phyloP scores from a whole-genome alignment of 495 filamentous ascomycete species.

The Penicillium roqueforti region DNA sequence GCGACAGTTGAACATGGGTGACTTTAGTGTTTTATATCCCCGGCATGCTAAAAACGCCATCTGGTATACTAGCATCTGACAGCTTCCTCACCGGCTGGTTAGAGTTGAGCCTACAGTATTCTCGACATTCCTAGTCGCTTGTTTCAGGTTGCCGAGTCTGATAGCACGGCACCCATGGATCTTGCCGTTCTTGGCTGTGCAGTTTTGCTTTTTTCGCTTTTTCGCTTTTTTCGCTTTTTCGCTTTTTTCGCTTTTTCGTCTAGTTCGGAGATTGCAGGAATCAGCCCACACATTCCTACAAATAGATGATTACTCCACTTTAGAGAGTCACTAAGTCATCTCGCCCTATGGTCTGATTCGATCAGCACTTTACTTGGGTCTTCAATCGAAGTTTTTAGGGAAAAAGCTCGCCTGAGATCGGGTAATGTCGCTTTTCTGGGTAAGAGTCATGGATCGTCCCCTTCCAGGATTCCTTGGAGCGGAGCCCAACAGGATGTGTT shows the following conservation, averaged over 20 bases:
- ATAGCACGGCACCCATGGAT: neutral
- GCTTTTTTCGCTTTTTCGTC: neutral
- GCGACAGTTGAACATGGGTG: neutral
- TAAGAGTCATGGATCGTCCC: conserved; percentile 8
- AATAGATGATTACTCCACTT: conserved; percentile 9
- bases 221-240: neutral
- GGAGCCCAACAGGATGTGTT: conserved; percentile 2
- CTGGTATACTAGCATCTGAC: neutral
- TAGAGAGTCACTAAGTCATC: neutral
- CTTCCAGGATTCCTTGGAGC: neutral
- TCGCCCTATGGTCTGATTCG: conserved; percentile 19
- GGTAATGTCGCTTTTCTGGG: conserved; percentile 9
- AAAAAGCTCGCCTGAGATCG: conserved; percentile 6
- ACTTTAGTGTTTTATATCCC: neutral
- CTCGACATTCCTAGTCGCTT: conserved; percentile 1
- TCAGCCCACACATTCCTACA: conserved; percentile 18
- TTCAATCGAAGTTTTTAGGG: neutral
- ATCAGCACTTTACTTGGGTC: neutral
- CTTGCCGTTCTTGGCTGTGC: neutral
- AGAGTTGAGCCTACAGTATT: conserved; percentile 13
- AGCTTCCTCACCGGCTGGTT: neutral
- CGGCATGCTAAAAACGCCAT: neutral
- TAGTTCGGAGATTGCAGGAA: conserved; percentile 23
- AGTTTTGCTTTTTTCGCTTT: neutral
- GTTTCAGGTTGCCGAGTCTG: conserved; percentile 6